Percentiles rank a stretch among this genome's conserved stretches.
Evolutionary conservation across 257 asterid genomes (phyloP).

Genomic region (Salvia splendens): DNA sequence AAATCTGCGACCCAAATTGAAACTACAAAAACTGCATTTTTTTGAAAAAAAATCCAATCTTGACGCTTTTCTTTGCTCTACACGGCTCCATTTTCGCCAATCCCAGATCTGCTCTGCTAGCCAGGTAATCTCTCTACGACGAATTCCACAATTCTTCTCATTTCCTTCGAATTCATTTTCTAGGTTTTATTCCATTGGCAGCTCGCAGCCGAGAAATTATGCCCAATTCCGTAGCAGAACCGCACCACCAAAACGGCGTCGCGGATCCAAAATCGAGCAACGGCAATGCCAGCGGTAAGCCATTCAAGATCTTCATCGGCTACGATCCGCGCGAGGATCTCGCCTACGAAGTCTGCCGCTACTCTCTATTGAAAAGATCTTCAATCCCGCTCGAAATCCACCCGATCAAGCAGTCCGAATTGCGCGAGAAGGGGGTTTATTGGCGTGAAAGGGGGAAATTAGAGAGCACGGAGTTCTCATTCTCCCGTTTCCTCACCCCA

Average conservation of each 20-base stretch:
- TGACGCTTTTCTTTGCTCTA: constrained; percentile 10
- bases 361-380: constrained; percentile 61
- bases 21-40: too few relatives aligned
- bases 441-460: constrained; percentile 78
- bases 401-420: constrained; percentile 74
- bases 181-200: constrained; percentile 1
- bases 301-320: constrained; percentile 67
- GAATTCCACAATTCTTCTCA: background rate
- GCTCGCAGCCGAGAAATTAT: constrained; percentile 29
- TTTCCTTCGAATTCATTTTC: constrained; percentile 2
- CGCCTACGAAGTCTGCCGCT: constrained; percentile 77
- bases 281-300: constrained; percentile 29
- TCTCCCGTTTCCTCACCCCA: constrained; percentile 73
- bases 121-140: constrained; percentile 6
- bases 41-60: background rate
- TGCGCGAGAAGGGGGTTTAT: constrained; percentile 58
- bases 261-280: constrained; percentile 25
- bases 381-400: constrained; percentile 68
- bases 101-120: constrained; percentile 39
- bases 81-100: background rate
- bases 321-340: constrained; percentile 78
- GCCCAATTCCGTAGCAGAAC: constrained; percentile 28
- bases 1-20: too few relatives aligned
- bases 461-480: constrained; percentile 84
- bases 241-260: constrained; percentile 25